Percentiles rank a stretch among this genome's conserved stretches.
Conservation (phyloP, 345 rosid species). For the Hevea brasiliensis region DNA sequence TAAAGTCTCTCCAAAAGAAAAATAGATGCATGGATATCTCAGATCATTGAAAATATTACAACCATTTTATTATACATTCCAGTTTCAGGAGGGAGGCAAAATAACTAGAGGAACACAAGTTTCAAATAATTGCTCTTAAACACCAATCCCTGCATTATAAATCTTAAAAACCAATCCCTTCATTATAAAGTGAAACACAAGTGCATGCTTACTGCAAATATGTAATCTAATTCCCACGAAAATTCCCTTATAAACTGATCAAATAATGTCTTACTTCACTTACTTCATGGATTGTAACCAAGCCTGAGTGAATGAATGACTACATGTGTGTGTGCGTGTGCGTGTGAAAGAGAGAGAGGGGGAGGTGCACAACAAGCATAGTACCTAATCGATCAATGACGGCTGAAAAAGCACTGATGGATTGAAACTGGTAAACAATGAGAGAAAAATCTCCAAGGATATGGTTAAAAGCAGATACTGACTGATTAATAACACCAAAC, state of each 20-base stretch:
- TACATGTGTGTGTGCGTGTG: neutral
- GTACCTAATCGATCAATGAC: conserved; percentile 94
- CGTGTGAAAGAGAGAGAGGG: conserved; percentile 5
- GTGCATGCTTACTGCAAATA: neutral
- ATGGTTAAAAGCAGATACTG: conserved; percentile 95
- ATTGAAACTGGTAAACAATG: conserved; percentile 90
- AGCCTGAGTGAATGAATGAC: neutral
- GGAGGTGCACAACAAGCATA: conserved; percentile 16
- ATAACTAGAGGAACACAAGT: neutral
- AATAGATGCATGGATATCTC: neutral
- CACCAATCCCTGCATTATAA: neutral
- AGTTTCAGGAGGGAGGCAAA: neutral
- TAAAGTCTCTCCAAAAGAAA: neutral
- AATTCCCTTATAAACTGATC: neutral
- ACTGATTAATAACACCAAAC: conserved; percentile 97
- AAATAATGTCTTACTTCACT: neutral
- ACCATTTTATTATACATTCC: neutral
- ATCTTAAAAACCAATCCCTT: neutral
- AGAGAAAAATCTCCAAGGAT: conserved; percentile 93
- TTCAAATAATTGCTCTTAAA: neutral
- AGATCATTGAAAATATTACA: neutral
- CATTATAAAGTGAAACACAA: neutral
- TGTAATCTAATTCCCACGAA: too few relatives aligned
- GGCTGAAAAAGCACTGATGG: conserved; percentile 96
- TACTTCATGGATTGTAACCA: neutral